These are phyloP conservation scores for Dothideomycetes sp. DNA, from an alignment of 2,329 filamentous ascomycete genomes.

Conservation along the genomic window DNA sequence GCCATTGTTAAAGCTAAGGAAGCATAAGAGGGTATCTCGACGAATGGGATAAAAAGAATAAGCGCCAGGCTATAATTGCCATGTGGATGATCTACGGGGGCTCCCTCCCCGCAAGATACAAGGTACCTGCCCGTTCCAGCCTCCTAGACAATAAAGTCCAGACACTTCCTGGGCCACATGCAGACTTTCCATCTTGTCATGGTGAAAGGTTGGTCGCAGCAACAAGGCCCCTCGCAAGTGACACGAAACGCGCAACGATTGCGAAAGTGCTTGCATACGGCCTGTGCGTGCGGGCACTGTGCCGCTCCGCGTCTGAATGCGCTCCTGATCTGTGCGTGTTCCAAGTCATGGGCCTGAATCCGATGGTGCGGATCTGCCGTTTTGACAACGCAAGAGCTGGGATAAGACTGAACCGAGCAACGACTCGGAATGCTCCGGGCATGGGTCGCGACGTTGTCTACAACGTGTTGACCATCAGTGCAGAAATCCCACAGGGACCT, in stretches of 20 bases:
- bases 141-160: no score
- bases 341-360: neutral
- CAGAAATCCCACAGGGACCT: no score
- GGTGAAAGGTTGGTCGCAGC: no score
- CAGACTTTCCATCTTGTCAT: no score
- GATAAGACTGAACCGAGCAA: no score
- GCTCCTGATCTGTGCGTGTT: neutral
- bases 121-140: neutral
- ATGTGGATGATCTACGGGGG: neutral
- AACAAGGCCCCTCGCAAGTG: no score
- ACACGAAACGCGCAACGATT: neutral
- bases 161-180: no score
- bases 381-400: no score
- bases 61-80: neutral
- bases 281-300: neutral
- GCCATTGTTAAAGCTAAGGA: neutral
- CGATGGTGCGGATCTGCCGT: neutral
- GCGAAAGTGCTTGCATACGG: neutral
- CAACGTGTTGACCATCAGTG: neutral
- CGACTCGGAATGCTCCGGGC: no score
- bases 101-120: neutral
- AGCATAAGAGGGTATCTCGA: neutral
- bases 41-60: neutral
- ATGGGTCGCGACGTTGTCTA: no score
- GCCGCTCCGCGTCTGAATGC: no score